Conservation (phyloP, 2,329 filamentous ascomycete genomes). For the Diaporthe sp. region DNA sequence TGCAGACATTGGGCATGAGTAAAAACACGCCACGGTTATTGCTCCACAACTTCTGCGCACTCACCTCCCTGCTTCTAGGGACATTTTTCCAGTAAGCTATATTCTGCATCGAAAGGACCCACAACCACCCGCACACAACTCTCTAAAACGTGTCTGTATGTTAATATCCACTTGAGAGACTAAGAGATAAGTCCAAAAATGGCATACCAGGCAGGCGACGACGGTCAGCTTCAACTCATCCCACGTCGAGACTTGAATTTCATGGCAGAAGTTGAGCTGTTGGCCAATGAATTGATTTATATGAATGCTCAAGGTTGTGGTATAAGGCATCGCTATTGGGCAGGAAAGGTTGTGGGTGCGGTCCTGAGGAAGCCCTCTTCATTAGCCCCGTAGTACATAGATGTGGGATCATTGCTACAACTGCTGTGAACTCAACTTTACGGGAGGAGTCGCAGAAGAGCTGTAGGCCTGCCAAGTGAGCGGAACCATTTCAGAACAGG, state of each 20-base stretch:
- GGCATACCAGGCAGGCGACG: background rate
- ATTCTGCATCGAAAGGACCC: background rate
- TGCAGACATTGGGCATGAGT: background rate
- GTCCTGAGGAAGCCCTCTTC: background rate
- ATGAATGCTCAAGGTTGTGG: background rate
- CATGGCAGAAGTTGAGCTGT: background rate
- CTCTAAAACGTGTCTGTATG: background rate
- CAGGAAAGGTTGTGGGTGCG: background rate
- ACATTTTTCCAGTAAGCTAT: background rate
- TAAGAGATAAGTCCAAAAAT: background rate
- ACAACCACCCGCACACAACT: background rate
- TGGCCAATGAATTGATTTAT: background rate
- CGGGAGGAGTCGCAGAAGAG: background rate
- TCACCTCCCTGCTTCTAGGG: background rate
- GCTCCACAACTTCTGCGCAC: background rate
- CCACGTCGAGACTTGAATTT: background rate
- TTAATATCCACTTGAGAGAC: background rate
- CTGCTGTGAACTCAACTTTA: background rate
- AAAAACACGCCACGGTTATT: background rate
- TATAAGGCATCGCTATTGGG: background rate
- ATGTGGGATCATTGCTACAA: background rate
- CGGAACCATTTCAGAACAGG: too few species aligned
- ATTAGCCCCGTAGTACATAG: background rate
- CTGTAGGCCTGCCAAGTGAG: background rate
- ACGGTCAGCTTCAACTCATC: background rate